Conservation (phyloP, 441 rosid species). For the Adansonia gregorii region DNA sequence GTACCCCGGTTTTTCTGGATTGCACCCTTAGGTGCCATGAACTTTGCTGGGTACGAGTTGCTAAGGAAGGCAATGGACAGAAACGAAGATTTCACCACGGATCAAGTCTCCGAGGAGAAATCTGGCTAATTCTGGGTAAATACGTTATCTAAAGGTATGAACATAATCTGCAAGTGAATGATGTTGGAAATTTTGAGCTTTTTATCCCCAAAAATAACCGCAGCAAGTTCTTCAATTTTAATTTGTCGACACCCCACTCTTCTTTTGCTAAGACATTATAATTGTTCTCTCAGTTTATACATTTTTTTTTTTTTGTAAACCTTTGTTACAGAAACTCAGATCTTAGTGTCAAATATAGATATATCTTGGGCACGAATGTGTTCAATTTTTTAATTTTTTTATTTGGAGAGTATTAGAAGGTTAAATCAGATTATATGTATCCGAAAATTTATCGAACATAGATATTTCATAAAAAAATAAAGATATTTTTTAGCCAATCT, state of each 20-base stretch:
- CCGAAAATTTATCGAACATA: too few relatives aligned
- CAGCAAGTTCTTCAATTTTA: constrained; percentile 30
- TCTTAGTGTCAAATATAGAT: too few relatives aligned
- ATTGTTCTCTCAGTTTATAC: not conserved
- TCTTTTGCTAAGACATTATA: constrained; percentile 24
- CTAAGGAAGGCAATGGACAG: constrained; percentile 84
- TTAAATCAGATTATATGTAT: too few relatives aligned
- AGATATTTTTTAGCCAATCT: too few relatives aligned
- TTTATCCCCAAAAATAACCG: constrained; percentile 24
- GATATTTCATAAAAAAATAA: too few relatives aligned
- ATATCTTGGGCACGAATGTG: too few relatives aligned
- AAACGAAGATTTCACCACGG: constrained; percentile 49
- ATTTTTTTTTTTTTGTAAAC: not conserved
- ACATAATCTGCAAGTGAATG: constrained; percentile 7
- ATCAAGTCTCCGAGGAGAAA: constrained; percentile 46
- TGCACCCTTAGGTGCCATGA: constrained; percentile 99
- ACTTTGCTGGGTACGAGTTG: constrained; percentile 98
- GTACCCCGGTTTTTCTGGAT: constrained; percentile 97
- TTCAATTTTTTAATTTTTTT: too few relatives aligned
- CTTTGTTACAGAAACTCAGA: too few relatives aligned
- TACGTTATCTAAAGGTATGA: constrained; percentile 5
- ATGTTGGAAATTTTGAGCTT: constrained; percentile 39
- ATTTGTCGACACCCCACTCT: constrained; percentile 47
- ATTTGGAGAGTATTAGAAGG: too few relatives aligned
- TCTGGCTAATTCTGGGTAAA: constrained; percentile 39